Conservation (phyloP, 179 eudicot species). For the Sideroxylon spinosum region DNA sequence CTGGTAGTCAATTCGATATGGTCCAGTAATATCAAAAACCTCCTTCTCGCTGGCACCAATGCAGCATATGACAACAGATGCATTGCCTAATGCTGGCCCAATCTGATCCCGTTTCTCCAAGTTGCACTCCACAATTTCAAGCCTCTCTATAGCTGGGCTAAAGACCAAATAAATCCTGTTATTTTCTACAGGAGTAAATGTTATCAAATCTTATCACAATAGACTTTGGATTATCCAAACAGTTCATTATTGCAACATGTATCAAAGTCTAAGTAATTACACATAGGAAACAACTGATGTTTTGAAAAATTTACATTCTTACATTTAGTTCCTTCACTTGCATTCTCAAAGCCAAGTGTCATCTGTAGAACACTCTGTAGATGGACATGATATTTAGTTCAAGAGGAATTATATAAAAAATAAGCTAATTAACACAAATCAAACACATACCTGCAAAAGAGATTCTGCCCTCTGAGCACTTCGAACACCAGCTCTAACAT, state of each 20-base stretch:
- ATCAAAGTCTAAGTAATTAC: not conserved
- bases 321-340: constrained; percentile 43
- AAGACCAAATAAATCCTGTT: constrained; percentile 57
- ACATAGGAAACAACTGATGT: not conserved
- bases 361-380: constrained; percentile 65
- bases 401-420: not conserved
- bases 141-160: constrained; percentile 98
- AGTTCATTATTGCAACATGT: not conserved
- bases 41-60: constrained; percentile 97
- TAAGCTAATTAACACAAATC: not conserved
- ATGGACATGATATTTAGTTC: not conserved
- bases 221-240: not conserved
- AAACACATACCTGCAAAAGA: constrained; percentile 54
- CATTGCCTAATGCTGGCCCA: constrained; percentile 60
- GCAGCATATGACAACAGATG: constrained; percentile 78
- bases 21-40: constrained; percentile 76
- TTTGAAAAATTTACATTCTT: constrained; percentile 27
- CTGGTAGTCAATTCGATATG: constrained; percentile 76
- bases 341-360: constrained; percentile 42
- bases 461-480: constrained; percentile 73
- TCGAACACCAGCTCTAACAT: constrained; percentile 84
- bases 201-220: not conserved
- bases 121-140: constrained; percentile 87
- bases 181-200: constrained; percentile 21
- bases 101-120: constrained; percentile 61